phyloP scores from a whole-genome alignment of 2,329 filamentous ascomycete genomes.

The Colletotrichum liaoningense region DNA sequence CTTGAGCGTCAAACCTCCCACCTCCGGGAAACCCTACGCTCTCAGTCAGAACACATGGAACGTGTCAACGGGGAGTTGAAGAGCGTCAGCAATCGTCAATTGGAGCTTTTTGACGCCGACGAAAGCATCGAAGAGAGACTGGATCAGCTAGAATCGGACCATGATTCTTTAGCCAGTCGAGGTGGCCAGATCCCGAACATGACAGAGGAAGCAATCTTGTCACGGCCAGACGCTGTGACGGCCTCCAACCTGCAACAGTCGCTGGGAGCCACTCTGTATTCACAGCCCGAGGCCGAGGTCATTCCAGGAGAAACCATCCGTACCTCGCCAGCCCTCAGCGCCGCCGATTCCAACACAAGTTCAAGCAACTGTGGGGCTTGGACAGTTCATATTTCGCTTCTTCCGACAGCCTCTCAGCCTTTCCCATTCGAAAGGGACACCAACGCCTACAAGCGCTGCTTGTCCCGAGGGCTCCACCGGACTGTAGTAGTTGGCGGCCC shows the following conservation, averaged over 20 bases:
- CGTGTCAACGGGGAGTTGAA: constrained; percentile 55
- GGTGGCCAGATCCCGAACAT: constrained; percentile 21
- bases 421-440: constrained; percentile 73
- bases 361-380: constrained; percentile 51
- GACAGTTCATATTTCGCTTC: constrained; percentile 70
- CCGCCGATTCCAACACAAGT: not conserved
- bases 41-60: constrained; percentile 54
- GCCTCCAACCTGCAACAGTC: not conserved
- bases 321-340: constrained; percentile 4
- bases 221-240: not conserved
- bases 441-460: constrained; percentile 69
- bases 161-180: constrained; percentile 15
- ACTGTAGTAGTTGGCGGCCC: constrained; percentile 65
- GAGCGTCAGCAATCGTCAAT: constrained; percentile 58
- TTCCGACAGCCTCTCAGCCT: constrained; percentile 64
- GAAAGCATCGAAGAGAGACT: constrained; percentile 66
- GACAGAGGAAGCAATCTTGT: not conserved
- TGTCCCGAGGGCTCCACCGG: constrained; percentile 69
- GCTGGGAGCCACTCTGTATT: not conserved
- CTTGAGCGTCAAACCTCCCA: constrained; percentile 52
- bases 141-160: constrained; percentile 58
- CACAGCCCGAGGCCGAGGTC: not conserved
- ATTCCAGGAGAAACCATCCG: not conserved
- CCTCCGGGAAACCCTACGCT: constrained; percentile 49
- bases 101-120: constrained; percentile 62